A percentile compares a stretch with the other conserved stretches of the same genome.
Conservation (phyloP, 2,329 filamentous ascomycete species). For the Aspergillus alliaceus region DNA sequence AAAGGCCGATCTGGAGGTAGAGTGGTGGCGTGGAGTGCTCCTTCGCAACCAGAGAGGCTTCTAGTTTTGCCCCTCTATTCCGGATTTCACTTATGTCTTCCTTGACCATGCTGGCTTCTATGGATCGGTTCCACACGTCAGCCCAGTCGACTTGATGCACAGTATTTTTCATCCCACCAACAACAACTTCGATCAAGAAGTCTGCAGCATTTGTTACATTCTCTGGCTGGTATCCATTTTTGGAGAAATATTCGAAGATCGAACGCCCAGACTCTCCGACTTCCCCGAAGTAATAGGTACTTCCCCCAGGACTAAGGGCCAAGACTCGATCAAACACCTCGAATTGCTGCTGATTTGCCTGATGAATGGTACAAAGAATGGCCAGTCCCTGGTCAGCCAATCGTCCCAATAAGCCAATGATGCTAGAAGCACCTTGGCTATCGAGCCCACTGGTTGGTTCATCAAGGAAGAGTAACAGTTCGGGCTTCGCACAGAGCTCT, state of each 20-base stretch:
- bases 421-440: slow-evolving; percentile 67
- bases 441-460: slow-evolving; percentile 72
- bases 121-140: slow-evolving; percentile 64
- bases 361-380: slow-evolving; percentile 73
- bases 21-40: slow-evolving; percentile 44
- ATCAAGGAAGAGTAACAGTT: slow-evolving; percentile 69
- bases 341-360: slow-evolving; percentile 70
- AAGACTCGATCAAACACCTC: slow-evolving; percentile 77
- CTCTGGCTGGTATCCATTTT: slow-evolving; percentile 61
- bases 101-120: slow-evolving; percentile 57
- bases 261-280: slow-evolving; percentile 62
- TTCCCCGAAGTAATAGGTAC: slow-evolving; percentile 72
- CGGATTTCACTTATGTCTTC: slow-evolving; percentile 63
- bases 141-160: slow-evolving; percentile 63
- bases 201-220: slow-evolving; percentile 61
- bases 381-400: slow-evolving; percentile 66
- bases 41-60: slow-evolving; percentile 23
- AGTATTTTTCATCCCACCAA: slow-evolving; percentile 51
- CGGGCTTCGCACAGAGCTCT: slow-evolving; percentile 69
- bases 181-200: slow-evolving; percentile 61
- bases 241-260: slow-evolving; percentile 64
- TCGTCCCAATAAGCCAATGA: slow-evolving; percentile 68
- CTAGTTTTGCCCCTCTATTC: slow-evolving; percentile 44
- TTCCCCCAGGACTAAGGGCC: slow-evolving; percentile 66
- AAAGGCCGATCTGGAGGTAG: slow-evolving; percentile 71